These are phyloP conservation scores for Ustilaginoidea virens DNA, from an alignment of 2,329 filamentous ascomycete species.

Conservation along the genomic window DNA sequence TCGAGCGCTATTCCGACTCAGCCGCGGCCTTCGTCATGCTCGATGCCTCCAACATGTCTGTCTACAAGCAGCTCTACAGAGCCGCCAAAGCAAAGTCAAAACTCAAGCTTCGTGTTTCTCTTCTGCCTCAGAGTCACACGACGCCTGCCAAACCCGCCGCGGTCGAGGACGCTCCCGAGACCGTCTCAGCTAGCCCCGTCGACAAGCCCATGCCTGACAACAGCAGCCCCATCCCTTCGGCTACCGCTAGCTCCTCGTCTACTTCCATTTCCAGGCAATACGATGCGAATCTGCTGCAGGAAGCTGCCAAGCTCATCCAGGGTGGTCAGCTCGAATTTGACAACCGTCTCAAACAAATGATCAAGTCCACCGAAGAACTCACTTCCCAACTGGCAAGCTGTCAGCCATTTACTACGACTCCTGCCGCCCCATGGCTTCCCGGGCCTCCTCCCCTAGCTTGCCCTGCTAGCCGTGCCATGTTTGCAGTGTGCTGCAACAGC, in stretches of 20 bases:
- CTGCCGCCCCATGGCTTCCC: not conserved
- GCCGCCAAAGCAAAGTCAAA: slow-evolving; percentile 97
- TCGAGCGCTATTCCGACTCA: slow-evolving; percentile 94
- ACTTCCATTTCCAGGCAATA: slow-evolving; percentile 12
- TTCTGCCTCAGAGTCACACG: slow-evolving; percentile 20
- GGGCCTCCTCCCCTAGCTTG: not conserved
- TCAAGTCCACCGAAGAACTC: slow-evolving; percentile 10
- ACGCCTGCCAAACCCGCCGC: slow-evolving; percentile 26
- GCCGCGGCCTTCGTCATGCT: slow-evolving; percentile 67
- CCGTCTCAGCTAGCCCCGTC: slow-evolving; percentile 16
- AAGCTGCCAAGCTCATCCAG: slow-evolving; percentile 12
- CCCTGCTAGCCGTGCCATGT: slow-evolving; percentile 19
- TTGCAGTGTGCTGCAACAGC: slow-evolving; percentile 87
- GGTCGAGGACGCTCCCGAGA: slow-evolving; percentile 32
- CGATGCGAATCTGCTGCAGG: slow-evolving; percentile 11
- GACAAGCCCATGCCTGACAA: not conserved
- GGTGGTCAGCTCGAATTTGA: slow-evolving; percentile 13
- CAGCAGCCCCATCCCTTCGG: slow-evolving; percentile 7
- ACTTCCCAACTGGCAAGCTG: slow-evolving; percentile 3
- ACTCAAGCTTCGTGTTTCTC: slow-evolving; percentile 68
- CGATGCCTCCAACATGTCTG: slow-evolving; percentile 58
- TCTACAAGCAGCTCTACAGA: slow-evolving; percentile 94
- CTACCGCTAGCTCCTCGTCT: slow-evolving; percentile 6
- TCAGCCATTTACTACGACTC: slow-evolving; percentile 1
- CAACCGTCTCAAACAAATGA: slow-evolving; percentile 11